Conservation (phyloP, 345 rosid genomes). For the Ceriops zippeliana region DNA sequence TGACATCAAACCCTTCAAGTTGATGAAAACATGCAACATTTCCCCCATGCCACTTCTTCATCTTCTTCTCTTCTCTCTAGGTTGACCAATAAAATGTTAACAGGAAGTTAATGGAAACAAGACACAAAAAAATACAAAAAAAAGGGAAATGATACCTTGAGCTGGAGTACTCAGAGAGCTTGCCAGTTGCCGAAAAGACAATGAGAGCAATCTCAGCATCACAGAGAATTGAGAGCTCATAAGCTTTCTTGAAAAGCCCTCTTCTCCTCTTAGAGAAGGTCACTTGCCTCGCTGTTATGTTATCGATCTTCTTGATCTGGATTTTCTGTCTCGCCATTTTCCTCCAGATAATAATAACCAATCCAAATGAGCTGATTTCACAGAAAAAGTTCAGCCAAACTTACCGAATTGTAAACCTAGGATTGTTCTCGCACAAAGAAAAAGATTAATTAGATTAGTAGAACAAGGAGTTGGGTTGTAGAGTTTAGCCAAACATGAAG, state of each 20-base stretch:
- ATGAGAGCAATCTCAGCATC: slow-evolving; percentile 41
- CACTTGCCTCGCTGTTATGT: slow-evolving; percentile 41
- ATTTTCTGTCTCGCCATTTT: slow-evolving; percentile 46
- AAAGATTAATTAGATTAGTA: no score
- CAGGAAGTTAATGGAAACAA: background rate
- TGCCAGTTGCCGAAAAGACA: slow-evolving; percentile 38
- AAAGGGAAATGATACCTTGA: slow-evolving; percentile 25
- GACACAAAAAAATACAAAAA: background rate
- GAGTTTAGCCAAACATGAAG: no score
- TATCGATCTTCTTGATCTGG: slow-evolving; percentile 45
- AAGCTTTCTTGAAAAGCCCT: slow-evolving; percentile 47
- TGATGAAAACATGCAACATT: no score
- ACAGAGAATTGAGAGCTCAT: slow-evolving; percentile 43
- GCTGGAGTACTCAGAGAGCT: slow-evolving; percentile 38
- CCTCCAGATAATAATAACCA: background rate
- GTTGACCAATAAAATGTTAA: background rate
- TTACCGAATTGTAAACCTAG: background rate
- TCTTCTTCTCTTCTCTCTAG: background rate
- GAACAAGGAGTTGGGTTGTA: no score
- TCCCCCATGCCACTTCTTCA: background rate
- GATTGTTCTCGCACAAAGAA: no score
- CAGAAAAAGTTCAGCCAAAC: slow-evolving; percentile 3
- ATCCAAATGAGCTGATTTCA: background rate
- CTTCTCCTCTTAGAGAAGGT: slow-evolving; percentile 47
- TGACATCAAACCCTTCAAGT: background rate